These are phyloP conservation scores for Amyloporia xantha DNA, from an alignment of 768 basidiomycete genomes.

Conservation along the genomic window DNA sequence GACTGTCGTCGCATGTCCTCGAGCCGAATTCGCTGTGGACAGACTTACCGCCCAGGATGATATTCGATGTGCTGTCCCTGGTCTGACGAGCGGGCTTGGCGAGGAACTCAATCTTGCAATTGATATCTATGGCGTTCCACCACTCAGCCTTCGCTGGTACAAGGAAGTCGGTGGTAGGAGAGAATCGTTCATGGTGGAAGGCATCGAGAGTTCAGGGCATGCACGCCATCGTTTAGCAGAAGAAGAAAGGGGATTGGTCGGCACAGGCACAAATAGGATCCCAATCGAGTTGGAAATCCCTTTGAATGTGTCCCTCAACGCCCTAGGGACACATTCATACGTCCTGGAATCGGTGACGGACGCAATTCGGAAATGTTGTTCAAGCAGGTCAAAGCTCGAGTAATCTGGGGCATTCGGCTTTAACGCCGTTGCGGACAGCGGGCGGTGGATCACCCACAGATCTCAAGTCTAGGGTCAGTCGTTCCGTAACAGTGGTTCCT, in stretches of 20 bases:
- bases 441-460: not conserved
- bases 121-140: conserved; percentile 66
- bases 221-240: conserved; percentile 20
- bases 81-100: conserved; percentile 35
- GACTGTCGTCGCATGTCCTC: conserved; percentile 77
- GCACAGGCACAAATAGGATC: conserved; percentile 19
- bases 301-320: conserved; percentile 53
- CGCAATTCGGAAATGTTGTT: conserved; percentile 71
- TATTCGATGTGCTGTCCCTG: conserved; percentile 47
- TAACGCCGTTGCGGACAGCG: too few relatives aligned
- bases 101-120: conserved; percentile 55
- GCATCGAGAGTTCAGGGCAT: conserved; percentile 59
- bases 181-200: conserved; percentile 76
- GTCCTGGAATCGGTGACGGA: conserved; percentile 80
- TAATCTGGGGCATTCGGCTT: too few relatives aligned
- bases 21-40: conserved; percentile 53
- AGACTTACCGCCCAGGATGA: conserved; percentile 35
- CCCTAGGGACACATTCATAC: conserved; percentile 64
- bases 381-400: conserved; percentile 13
- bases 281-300: conserved; percentile 65
- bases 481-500: conserved; percentile 64
- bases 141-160: conserved; percentile 72
- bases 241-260: conserved; percentile 13
- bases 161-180: conserved; percentile 57
- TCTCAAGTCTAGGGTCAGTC: conserved; percentile 34